Base-by-base conservation (phyloP, 768 basidiomycete genomes). In the Lactarius psammicola region DNA sequence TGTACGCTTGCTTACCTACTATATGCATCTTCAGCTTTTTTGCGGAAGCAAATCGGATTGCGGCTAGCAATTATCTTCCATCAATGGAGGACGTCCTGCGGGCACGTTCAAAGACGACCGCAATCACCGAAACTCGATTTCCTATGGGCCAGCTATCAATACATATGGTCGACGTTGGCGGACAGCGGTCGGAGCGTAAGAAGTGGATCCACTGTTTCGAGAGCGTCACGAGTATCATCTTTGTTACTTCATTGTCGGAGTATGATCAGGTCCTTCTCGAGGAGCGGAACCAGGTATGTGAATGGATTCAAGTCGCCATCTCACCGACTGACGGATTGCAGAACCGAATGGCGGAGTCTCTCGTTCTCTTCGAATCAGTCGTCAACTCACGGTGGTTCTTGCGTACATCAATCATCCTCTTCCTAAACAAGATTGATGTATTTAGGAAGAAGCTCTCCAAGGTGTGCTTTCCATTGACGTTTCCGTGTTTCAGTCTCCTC, bases 41-140 rank as follows among this genome's bases (percentile, higher is more conserved):
- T 77, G 80, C 82, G 11, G 86, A 94, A 62, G 88, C 94, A 10
- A 76, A 85, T n/a, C 86, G 94, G 51, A 95, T 98, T 74, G 92
- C 90, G 1, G 76, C 84, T 1, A 81, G 85, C 0, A 86, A 85
- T n/a, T 98, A 95, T 72, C 78, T 89, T 0, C 95, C 95, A 0
- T 90, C 87, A n/a, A 90, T 92, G 71, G 87, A 84, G 5, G 95
- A 98, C 73, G 89, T 96, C 2, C 79, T 98, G 33, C 81, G 93
- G 31, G 92, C 93, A n/a, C 85, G 94, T 68, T 85, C 86, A 65
- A 95, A 95, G 80, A 93, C 87, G 63, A 88, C 90, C 2, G 94
- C 94, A 20, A 95, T 98, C 71, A 88, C 87, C 8, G 95, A 98
- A 77, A 97, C 95, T 7, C 77, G 88, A 72, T 92, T 92, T 64